Evolutionary conservation across 768 basidiomycete species (phyloP).

Genomic region (Xanthoconium stramineum): DNA sequence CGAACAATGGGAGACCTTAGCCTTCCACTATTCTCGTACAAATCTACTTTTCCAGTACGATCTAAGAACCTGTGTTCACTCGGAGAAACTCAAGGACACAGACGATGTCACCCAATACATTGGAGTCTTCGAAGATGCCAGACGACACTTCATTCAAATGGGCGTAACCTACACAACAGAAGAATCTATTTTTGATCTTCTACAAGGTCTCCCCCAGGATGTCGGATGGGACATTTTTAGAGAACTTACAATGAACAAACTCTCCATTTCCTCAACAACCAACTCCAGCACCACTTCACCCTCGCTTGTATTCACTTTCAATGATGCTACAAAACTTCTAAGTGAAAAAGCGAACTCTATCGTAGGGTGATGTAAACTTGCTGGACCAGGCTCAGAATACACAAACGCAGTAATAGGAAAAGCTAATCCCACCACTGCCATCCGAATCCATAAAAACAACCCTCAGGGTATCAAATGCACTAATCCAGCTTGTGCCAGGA

Average conservation of each 20-base stretch:
- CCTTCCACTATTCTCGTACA: accelerated
- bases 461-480: not conserved
- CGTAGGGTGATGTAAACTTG: no score
- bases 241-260: no score
- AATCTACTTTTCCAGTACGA: not conserved
- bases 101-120: not conserved
- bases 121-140: not conserved
- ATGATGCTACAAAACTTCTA: no score
- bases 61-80: accelerated
- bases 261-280: no score
- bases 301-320: no score
- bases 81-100: not conserved
- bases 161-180: not conserved
- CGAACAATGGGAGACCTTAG: not conserved
- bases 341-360: no score
- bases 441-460: not conserved
- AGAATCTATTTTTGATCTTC: not conserved
- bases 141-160: not conserved
- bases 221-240: no score
- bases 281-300: no score
- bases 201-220: not conserved
- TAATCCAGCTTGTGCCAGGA: not conserved
- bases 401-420: not conserved
- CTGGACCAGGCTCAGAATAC: no score
- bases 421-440: not conserved